phyloP scores from a whole-genome alignment of 495 filamentous ascomycete species.

The Xylona heveae region DNA sequence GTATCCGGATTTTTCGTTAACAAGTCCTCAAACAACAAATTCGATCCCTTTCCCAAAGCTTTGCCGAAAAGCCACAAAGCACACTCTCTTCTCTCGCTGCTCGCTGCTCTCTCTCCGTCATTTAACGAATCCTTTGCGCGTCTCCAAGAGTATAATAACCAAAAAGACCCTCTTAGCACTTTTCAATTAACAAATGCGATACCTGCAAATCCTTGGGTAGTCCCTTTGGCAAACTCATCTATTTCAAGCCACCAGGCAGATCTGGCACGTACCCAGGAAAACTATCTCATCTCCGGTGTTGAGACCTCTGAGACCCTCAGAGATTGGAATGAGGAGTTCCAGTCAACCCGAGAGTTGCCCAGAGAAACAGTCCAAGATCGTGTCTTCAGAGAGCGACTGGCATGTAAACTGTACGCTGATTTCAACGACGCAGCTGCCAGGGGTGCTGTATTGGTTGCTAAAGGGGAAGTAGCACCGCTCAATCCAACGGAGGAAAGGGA shows the following conservation, averaged over 20 bases:
- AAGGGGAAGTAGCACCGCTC: constrained; percentile 84
- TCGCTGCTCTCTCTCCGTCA: constrained; percentile 57
- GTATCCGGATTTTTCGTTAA: constrained; percentile 93
- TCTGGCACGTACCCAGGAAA: constrained; percentile 77
- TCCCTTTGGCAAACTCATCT: constrained; percentile 40
- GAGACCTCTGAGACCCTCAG: constrained; percentile 86
- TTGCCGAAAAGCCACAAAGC: constrained; percentile 46
- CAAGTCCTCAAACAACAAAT: constrained; percentile 74
- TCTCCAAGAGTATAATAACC: constrained; percentile 59
- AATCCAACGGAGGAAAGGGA: constrained; percentile 86
- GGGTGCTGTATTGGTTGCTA: constrained; percentile 81
- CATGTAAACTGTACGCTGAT: constrained; percentile 90
- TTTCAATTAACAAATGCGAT: constrained; percentile 89
- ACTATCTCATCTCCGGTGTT: constrained; percentile 67
- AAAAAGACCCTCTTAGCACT: constrained; percentile 71
- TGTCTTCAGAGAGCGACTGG: constrained; percentile 84
- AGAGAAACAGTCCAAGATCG: constrained; percentile 87
- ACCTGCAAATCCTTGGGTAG: constrained; percentile 82
- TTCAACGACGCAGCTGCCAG: constrained; percentile 89
- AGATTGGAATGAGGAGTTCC: constrained; percentile 99
- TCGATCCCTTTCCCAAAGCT: constrained; percentile 63
- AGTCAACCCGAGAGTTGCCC: constrained; percentile 82
- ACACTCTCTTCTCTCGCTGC: constrained; percentile 71
- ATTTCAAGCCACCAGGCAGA: constrained; percentile 56
- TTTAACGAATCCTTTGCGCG: constrained; percentile 53